Percentiles rank a stretch among this genome's conserved stretches.
phyloP scores from a whole-genome alignment of 78 protist species.

The Blattamonas nauphoetae region DNA sequence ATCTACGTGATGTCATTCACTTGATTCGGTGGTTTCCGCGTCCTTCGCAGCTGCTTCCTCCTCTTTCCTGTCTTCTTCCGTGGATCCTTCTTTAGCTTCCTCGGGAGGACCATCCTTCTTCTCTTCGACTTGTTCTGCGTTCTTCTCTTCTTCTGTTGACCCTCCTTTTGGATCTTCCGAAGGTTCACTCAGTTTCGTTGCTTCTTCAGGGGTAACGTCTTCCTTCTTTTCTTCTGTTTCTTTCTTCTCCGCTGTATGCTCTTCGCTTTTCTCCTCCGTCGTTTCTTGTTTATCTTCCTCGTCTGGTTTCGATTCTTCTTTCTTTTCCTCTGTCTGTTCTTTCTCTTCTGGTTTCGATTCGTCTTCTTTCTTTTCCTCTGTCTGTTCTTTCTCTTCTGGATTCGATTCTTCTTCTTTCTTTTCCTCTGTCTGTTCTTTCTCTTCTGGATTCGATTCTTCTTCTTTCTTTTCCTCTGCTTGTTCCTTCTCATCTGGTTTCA shows the following conservation, averaged over 20 bases:
- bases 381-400: background rate
- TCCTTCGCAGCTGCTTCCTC: background rate
- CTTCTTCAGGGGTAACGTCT: too few species aligned
- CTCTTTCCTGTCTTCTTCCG: background rate
- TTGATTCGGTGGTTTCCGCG: too few species aligned
- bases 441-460: background rate
- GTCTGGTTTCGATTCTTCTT: background rate
- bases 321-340: background rate
- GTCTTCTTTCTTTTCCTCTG: background rate
- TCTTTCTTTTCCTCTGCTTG: background rate
- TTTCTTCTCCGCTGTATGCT: background rate
- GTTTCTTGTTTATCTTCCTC: background rate
- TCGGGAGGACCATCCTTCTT: background rate
- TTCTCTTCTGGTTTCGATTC: background rate
- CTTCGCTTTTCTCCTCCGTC: background rate
- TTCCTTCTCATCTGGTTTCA: background rate
- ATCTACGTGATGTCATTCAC: too few species aligned
- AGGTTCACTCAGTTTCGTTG: too few species aligned
- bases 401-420: background rate
- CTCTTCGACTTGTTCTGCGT: background rate
- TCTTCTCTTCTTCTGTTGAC: background rate
- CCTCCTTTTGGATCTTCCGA: background rate
- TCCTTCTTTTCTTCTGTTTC: background rate
- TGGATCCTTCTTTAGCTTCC: background rate
- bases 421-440: background rate